These are phyloP conservation scores for Paratinospora sagittata DNA, from an alignment of 164 flowering plant species.

Conservation along the genomic window DNA sequence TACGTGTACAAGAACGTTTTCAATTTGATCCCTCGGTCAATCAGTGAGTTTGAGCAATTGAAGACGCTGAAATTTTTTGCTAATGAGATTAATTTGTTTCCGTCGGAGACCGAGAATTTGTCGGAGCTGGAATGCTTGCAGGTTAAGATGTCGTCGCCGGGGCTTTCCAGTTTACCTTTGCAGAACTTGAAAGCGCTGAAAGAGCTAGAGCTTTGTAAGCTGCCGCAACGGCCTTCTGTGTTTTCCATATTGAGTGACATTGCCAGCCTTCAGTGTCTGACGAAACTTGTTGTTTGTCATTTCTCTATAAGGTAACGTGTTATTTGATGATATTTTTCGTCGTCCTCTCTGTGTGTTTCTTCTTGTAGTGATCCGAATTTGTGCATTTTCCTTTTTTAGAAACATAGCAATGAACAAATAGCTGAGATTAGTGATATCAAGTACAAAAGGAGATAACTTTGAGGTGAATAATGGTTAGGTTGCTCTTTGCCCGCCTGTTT, in stretches of 20 bases:
- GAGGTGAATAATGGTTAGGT: too few species aligned
- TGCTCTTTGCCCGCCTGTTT: too few species aligned
- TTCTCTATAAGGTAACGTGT: constrained; percentile 64
- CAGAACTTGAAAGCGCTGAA: constrained; percentile 59
- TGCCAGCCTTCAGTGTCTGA: constrained; percentile 58
- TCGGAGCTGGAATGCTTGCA: constrained; percentile 62
- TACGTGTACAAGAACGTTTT: constrained; percentile 66
- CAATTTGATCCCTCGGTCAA: constrained; percentile 66
- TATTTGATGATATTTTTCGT: neutral
- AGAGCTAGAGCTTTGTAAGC: constrained; percentile 72
- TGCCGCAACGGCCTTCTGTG: constrained; percentile 57
- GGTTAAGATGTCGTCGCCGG: constrained; percentile 61
- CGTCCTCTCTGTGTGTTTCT: too few species aligned
- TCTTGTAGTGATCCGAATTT: too few species aligned
- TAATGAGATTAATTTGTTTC: constrained; percentile 74
- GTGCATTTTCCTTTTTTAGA: too few species aligned
- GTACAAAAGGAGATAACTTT: too few species aligned
- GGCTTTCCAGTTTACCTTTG: constrained; percentile 47
- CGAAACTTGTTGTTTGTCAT: constrained; percentile 77
- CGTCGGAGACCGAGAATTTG: constrained; percentile 53
- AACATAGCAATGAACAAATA: too few species aligned
- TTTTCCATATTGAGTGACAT: constrained; percentile 59
- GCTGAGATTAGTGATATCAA: too few species aligned
- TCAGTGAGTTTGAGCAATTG: constrained; percentile 40
- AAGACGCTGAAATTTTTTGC: constrained; percentile 77